Base-by-base conservation (phyloP, 2,329 filamentous ascomycete species). In the Dothidotthia symphoricarpi region DNA sequence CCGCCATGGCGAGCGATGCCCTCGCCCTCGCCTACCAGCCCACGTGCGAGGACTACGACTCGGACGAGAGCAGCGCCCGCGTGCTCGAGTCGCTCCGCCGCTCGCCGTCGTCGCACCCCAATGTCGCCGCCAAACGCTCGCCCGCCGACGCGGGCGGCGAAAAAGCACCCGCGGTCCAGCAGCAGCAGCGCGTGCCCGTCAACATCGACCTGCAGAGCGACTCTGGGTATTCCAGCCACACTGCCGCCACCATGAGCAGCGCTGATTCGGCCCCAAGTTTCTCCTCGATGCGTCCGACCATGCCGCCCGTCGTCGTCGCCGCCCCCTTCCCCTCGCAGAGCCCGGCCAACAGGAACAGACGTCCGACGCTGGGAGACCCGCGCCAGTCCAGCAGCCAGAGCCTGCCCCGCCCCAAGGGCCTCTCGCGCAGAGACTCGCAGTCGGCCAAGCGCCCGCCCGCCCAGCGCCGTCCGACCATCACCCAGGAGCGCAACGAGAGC, bases 191-290 rank as follows among this genome's bases (percentile, higher is more conserved):
- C 41, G 51, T 49, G 41, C 43, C 45, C 25, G 38, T 50, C 47
- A 63, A 63, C 50, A 65, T 69, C 43, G 74, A 78, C 62, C 67
- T 69, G 57, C 72, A 73, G 52, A 79, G 75, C 66, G 79, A 83
- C 66, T 81, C 78, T 50, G 78, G 78, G 54, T 81, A 81, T 69
- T 80, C 76, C 47, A 81, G 77, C 68, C 72, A 74, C 56, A 78
- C 76, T 54, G 71, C 70, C 50, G 72, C 74, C 47, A 74, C 75
- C 45, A 68, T 72, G 64, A 66, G 62, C 57, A 73, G 74, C 68
- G 72, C 73, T 72, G 67, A 75, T 71, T 74, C 74, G 58, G 69
- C 63, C 49, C 69, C 69, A 67, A 68, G 66, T 62, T 53, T 22
- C 19, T 22, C 57, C 45, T 51, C 54, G 38, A 48, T 45, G 39